These are phyloP conservation scores for Yamadazyma sp. DNA, from an alignment of 805 yeast species.

Conservation along the genomic window DNA sequence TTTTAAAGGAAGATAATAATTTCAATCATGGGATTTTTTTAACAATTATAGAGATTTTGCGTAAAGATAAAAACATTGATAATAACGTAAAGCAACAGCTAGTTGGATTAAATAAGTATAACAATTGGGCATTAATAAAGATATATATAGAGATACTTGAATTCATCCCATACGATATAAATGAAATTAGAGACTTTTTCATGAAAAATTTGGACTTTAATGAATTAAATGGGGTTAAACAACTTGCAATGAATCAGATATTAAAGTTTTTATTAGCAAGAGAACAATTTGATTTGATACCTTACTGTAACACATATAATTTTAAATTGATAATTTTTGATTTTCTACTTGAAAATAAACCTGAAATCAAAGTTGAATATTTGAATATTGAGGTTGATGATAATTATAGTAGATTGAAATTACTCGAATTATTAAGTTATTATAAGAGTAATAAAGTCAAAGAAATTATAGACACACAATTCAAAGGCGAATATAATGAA, in stretches of 20 bases:
- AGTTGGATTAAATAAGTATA: slow-evolving; percentile 8
- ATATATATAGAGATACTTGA: slow-evolving; percentile 20
- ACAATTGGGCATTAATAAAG: slow-evolving; percentile 32
- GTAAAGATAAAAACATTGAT: too few relatives aligned
- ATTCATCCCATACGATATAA: neutral
- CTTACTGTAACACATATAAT: neutral
- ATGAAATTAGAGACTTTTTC: neutral
- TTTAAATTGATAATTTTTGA: slow-evolving; percentile 1
- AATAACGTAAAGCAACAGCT: slow-evolving; percentile 5
- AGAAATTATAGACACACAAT: too few relatives aligned
- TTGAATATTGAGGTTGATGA: neutral
- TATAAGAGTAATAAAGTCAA: too few relatives aligned
- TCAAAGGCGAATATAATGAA: too few relatives aligned
- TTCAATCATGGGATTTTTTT: slow-evolving; percentile 55
- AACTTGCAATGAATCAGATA: slow-evolving; percentile 7
- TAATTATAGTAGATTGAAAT: slow-evolving; percentile 2
- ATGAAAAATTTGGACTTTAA: slow-evolving; percentile 1
- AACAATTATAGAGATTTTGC: slow-evolving; percentile 28
- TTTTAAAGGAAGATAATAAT: slow-evolving; percentile 12
- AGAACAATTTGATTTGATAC: slow-evolving; percentile 2
- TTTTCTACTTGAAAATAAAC: neutral
- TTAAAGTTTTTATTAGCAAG: slow-evolving; percentile 4
- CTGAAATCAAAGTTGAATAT: neutral
- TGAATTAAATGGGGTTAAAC: slow-evolving; percentile 12
- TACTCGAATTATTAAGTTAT: slow-evolving; percentile 1